Evolutionary conservation across 768 basidiomycete genomes (phyloP).

Genomic region (Lactifluus rugatus): DNA sequence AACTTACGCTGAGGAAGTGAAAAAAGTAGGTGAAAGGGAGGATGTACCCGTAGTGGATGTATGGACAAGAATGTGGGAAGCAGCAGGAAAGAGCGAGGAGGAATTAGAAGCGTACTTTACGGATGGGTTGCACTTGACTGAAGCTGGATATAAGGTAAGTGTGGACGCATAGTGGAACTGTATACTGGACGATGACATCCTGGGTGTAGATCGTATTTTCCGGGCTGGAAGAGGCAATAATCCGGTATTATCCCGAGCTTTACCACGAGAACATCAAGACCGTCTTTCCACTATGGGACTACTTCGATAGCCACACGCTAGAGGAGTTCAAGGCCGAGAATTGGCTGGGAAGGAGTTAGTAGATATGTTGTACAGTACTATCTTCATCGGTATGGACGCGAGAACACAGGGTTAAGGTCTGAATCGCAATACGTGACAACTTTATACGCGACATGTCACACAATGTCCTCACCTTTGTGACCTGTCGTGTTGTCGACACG

Average conservation of each 20-base stretch:
- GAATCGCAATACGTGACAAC: background rate
- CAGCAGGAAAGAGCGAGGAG: slow-evolving; percentile 50
- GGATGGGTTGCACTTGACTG: slow-evolving; percentile 78
- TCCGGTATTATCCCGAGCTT: slow-evolving; percentile 53
- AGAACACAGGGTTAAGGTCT: slow-evolving; percentile 3
- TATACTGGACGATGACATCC: background rate
- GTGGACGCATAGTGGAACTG: slow-evolving; percentile 31
- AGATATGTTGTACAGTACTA: no score
- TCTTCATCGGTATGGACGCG: no score
- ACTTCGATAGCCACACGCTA: slow-evolving; percentile 19
- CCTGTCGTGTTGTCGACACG: background rate
- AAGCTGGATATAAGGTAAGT: slow-evolving; percentile 63
- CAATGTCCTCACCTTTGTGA: background rate
- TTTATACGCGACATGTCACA: slow-evolving; percentile 1
- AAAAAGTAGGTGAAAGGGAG: slow-evolving; percentile 45
- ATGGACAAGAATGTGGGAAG: slow-evolving; percentile 68
- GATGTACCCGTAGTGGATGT: slow-evolving; percentile 60
- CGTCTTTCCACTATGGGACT: slow-evolving; percentile 51
- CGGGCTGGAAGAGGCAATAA: slow-evolving; percentile 47
- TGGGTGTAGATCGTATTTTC: slow-evolving; percentile 53
- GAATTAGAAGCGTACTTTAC: slow-evolving; percentile 42
- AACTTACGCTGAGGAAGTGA: slow-evolving; percentile 62
- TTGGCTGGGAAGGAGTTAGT: background rate
- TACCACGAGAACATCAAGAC: slow-evolving; percentile 50
- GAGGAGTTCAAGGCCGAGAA: slow-evolving; percentile 15